These are phyloP conservation scores for Carex myosuroides DNA, from an alignment of 176 grass and related monocot genomes.

Conservation along the genomic window DNA sequence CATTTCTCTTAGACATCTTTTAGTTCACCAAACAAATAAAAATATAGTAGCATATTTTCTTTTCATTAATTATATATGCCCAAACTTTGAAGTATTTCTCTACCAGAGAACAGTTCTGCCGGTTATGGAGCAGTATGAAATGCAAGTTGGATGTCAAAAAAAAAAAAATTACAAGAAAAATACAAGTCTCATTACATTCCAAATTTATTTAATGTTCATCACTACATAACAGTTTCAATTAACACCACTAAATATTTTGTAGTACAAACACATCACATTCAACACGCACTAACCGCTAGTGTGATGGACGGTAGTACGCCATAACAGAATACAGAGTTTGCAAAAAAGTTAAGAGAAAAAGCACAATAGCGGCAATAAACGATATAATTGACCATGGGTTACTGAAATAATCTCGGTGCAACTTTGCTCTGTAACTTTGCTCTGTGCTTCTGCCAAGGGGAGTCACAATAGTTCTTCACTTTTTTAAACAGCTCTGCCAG, in stretches of 20 bases:
- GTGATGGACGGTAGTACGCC: background rate
- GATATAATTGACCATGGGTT: slow-evolving; percentile 24
- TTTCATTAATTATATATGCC: no score
- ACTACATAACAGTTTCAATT: background rate
- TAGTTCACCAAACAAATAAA: no score
- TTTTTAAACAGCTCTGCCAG: background rate
- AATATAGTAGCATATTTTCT: no score
- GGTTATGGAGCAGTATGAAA: no score
- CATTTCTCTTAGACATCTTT: no score
- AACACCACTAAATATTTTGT: background rate
- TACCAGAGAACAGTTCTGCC: no score
- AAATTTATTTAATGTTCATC: background rate
- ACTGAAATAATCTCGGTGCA: slow-evolving; percentile 17
- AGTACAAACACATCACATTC: background rate
- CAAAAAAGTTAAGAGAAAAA: slow-evolving; percentile 6
- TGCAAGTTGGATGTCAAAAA: background rate
- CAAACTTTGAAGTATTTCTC: no score
- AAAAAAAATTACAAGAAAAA: background rate
- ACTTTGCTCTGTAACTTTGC: slow-evolving; percentile 21
- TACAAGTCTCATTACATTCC: background rate
- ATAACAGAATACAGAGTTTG: background rate
- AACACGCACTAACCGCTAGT: background rate
- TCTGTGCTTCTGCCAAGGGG: slow-evolving; percentile 10
- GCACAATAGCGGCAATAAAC: background rate
- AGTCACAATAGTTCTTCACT: slow-evolving; percentile 23